Evolutionary conservation across 2,329 filamentous ascomycete genomes (phyloP).

Genomic region (Macrophomina tecta): DNA sequence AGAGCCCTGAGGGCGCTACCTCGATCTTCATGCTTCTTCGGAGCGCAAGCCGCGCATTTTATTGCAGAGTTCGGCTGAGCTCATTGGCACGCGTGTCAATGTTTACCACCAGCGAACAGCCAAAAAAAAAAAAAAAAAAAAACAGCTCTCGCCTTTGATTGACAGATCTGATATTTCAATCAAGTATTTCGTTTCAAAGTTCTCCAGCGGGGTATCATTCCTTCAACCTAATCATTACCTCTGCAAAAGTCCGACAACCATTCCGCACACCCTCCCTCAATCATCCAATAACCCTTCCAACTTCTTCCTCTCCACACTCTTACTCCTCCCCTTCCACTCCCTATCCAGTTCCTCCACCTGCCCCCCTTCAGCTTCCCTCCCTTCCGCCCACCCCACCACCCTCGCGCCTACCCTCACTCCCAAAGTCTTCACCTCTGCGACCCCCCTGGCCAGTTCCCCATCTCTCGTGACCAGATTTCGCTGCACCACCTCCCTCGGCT

Average conservation of each 20-base stretch:
- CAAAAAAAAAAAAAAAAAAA: too few relatives aligned
- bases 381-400: conserved; percentile 35
- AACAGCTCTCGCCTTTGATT: too few relatives aligned
- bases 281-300: conserved; percentile 11
- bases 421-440: conserved; percentile 70
- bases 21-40: too few relatives aligned
- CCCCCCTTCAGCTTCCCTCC: neutral
- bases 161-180: too few relatives aligned
- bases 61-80: too few relatives aligned
- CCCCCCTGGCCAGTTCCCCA: conserved; percentile 68
- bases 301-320: conserved; percentile 13
- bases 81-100: too few relatives aligned
- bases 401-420: conserved; percentile 46
- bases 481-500: conserved; percentile 59
- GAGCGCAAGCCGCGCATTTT: too few relatives aligned
- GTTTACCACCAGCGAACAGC: too few relatives aligned
- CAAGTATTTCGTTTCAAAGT: neutral
- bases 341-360: neutral
- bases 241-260: neutral
- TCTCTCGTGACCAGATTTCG: conserved; percentile 70
- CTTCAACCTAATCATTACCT: neutral
- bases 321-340: neutral
- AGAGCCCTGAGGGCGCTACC: too few relatives aligned
- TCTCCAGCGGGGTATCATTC: conserved; percentile 3
- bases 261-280: neutral